Conservation (phyloP, 2,329 filamentous ascomycete species). For the Diaporthe citri region DNA sequence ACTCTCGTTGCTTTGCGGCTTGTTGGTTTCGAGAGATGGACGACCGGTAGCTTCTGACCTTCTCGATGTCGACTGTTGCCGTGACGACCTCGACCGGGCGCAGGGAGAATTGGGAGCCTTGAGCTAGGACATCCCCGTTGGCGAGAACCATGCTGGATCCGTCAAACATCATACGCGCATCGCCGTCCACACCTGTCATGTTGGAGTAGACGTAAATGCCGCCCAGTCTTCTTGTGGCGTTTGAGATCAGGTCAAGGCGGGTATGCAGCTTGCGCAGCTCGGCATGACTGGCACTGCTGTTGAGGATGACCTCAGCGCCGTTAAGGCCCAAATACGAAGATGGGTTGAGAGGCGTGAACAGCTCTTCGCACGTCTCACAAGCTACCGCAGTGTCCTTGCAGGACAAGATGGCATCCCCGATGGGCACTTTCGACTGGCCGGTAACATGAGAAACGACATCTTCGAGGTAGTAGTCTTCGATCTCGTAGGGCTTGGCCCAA, state of each 20-base stretch:
- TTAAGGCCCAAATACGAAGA: constrained; percentile 41
- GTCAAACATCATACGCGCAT: constrained; percentile 57
- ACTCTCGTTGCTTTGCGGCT: constrained; percentile 41
- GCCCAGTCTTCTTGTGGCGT: constrained; percentile 73
- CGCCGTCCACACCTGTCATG: constrained; percentile 47
- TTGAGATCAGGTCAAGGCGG: constrained; percentile 73
- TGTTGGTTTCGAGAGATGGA: constrained; percentile 42
- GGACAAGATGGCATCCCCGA: constrained; percentile 56
- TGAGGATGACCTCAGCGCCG: constrained; percentile 46
- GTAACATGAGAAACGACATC: constrained; percentile 48
- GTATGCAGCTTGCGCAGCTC: constrained; percentile 75
- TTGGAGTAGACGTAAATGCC: constrained; percentile 66
- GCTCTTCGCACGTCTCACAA: constrained; percentile 57
- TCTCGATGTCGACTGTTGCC: constrained; percentile 41
- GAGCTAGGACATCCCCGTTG: constrained; percentile 42
- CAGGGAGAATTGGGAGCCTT: constrained; percentile 42
- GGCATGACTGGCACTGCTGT: constrained; percentile 50
- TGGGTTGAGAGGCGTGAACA: constrained; percentile 48
- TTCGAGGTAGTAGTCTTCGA: constrained; percentile 55
- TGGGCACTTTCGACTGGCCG: constrained; percentile 52
- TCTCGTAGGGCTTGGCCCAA: constrained; percentile 52
- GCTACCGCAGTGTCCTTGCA: constrained; percentile 55
- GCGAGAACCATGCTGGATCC: constrained; percentile 41
- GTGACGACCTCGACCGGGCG: constrained; percentile 41
- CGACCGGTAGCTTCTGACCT: constrained; percentile 41